Base-by-base conservation (phyloP, 2,329 filamentous ascomycete species). In the Endothia cerciana region DNA sequence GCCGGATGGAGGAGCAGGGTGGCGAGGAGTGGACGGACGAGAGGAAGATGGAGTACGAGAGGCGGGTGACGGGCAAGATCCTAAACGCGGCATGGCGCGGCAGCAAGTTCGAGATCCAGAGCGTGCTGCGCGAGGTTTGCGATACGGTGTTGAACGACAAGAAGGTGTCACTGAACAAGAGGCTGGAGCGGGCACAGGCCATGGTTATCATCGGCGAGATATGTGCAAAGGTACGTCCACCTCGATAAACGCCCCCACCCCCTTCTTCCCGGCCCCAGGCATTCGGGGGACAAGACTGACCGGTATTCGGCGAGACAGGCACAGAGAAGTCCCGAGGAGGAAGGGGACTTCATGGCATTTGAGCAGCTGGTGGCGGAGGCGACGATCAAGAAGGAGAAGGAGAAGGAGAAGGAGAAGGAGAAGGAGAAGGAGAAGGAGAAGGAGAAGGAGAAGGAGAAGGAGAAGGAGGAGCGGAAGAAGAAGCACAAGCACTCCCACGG, bases 21-120 rank as follows among this genome's bases (percentile, higher is more conserved):
- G 95, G 95, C 60, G 95, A 97, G 64, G 93, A 97, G 68, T 99
- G 95, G 95, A 98, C 95, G 0, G 95, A 99, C 69, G 95, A 98
- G 87, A 94, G 91, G 83, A 93, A 94, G 80, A 89, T 90, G 51
- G 95, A 99, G 81, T 97, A 97, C 74, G 95, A 98, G 83, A 90
- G 94, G 75, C 89, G 91, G 72, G 94, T 98, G 30, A 99, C 95
- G 11, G 95, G 95, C 74, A 99, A 99, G 86, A 98, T 99, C 71
- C 86, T 99, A 47, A 97, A 93, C 4, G 95, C 95, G 3, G 95
- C 95, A 13, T 99, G 95, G 95, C 85, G 93, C 70, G 95, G 95
- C 57, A 94, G 90, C 85, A 97, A 95, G 81, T 98, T 97, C 74
- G 95, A 99, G 84, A 98, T 99, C 70, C 94, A 98, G 83, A 91